A percentile compares a stretch with the other conserved stretches of the same genome.
Evolutionary conservation across 2,329 filamentous ascomycete genomes (phyloP).

Genomic region (Aspergillus nomiae): DNA sequence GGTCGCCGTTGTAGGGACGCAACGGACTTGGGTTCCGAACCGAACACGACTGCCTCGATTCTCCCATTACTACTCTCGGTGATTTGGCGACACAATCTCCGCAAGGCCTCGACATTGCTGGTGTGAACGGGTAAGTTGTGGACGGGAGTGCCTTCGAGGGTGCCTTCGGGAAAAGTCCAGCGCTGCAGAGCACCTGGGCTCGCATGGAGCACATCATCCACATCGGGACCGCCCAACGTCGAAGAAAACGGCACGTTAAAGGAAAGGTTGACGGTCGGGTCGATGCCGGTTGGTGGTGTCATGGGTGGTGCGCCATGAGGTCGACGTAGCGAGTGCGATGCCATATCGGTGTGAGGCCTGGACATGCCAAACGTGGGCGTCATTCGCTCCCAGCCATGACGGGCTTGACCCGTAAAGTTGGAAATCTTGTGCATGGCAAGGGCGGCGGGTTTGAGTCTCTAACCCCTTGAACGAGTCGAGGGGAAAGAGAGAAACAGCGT

Average conservation of each 20-base stretch:
- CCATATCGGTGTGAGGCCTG: conserved; percentile 59
- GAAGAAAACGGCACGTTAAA: conserved; percentile 98
- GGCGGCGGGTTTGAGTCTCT: conserved; percentile 30
- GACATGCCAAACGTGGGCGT: conserved; percentile 66
- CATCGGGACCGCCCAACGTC: conserved; percentile 86
- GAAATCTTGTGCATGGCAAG: conserved; percentile 66
- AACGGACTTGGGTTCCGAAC: conserved; percentile 73
- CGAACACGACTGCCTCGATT: conserved; percentile 81
- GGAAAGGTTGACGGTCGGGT: conserved; percentile 82
- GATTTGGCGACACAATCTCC: conserved; percentile 78
- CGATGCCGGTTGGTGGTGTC: conserved; percentile 69
- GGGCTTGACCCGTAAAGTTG: conserved; percentile 66
- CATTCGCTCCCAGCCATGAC: conserved; percentile 70
- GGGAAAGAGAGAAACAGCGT: conserved; percentile 31
- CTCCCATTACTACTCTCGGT: conserved; percentile 68
- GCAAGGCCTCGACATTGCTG: conserved; percentile 78
- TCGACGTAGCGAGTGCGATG: conserved; percentile 58
- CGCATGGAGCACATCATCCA: conserved; percentile 91
- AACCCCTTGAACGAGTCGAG: conserved; percentile 37
- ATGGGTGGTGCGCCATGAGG: conserved; percentile 52
- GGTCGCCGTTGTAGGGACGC: conserved; percentile 49
- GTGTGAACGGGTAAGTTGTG: conserved; percentile 91
- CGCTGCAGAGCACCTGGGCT: conserved; percentile 82
- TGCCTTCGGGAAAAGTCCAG: conserved; percentile 91
- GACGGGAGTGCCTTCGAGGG: conserved; percentile 78